Percentiles rank a stretch among this genome's conserved stretches.
Conservation (phyloP, 2,329 filamentous ascomycete species). For the Colletotrichum lentis region DNA sequence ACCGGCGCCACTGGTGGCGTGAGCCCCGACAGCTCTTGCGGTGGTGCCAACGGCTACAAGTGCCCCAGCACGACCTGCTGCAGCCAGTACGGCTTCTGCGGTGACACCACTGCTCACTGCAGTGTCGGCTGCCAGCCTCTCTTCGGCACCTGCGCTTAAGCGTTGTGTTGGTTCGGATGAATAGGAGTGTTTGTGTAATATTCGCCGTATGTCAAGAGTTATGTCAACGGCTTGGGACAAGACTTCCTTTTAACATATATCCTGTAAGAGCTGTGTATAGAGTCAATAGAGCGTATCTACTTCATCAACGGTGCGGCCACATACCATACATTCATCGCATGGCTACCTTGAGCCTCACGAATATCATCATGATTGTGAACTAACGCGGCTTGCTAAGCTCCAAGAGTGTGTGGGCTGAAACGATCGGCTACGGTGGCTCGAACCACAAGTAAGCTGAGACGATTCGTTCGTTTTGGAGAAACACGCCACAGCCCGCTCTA, state of each 20-base stretch:
- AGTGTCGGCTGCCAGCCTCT: slow-evolving; percentile 34
- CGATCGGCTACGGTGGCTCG: background rate
- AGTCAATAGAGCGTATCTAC: slow-evolving; percentile 23
- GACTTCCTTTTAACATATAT: slow-evolving; percentile 14
- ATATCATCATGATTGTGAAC: background rate
- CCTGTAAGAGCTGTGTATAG: slow-evolving; percentile 13
- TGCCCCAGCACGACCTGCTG: slow-evolving; percentile 37
- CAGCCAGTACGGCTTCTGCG: slow-evolving; percentile 39
- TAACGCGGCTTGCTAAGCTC: background rate
- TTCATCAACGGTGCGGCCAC: slow-evolving; percentile 14
- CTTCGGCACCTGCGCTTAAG: slow-evolving; percentile 32
- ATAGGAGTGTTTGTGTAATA: background rate
- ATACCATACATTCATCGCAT: background rate
- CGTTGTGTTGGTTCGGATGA: background rate
- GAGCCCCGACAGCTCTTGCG: slow-evolving; percentile 30
- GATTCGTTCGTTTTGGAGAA: background rate
- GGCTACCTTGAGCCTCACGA: fast-evolving
- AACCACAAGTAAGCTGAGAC: background rate
- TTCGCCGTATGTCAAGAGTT: background rate
- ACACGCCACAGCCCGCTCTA: too few relatives aligned
- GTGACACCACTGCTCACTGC: slow-evolving; percentile 39
- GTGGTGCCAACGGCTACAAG: slow-evolving; percentile 24
- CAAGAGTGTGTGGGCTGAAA: background rate
- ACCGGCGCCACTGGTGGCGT: slow-evolving; percentile 29
- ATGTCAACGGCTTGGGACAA: background rate